Evolutionary conservation across 768 basidiomycete genomes (phyloP).

Genomic region (Termitomyces sp.): DNA sequence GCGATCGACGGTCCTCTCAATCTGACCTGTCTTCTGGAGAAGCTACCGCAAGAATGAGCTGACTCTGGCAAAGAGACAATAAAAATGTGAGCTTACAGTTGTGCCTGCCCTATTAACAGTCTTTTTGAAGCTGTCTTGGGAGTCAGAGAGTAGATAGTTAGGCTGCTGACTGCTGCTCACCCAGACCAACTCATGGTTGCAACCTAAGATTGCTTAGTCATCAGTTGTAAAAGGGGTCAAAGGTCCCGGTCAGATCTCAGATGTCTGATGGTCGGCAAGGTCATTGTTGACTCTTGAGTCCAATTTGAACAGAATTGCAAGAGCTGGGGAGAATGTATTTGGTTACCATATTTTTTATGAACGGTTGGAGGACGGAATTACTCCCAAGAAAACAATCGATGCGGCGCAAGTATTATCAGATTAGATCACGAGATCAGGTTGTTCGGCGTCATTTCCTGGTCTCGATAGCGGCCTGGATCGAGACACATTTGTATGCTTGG

Average conservation of each 20-base stretch:
- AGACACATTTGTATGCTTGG: not conserved
- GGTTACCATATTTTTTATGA: not conserved
- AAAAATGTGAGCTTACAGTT: constrained; percentile 49
- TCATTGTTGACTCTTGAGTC: too few species aligned
- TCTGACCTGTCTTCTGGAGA: constrained; percentile 97
- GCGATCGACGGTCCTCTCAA: constrained; percentile 91
- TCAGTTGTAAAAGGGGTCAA: not conserved
- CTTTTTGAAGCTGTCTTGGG: constrained; percentile 77
- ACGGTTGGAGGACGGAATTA: not conserved
- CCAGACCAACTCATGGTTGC: constrained; percentile 29
- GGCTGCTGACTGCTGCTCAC: constrained; percentile 9
- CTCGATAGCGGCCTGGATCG: constrained; percentile 1
- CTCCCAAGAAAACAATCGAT: not conserved
- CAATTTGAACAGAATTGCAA: too few species aligned
- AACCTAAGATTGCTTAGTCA: constrained; percentile 13
- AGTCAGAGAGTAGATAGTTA: constrained; percentile 1
- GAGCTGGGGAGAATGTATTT: not conserved
- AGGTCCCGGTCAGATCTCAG: too few species aligned
- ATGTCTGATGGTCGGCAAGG: not conserved
- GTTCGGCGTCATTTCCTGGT: not conserved
- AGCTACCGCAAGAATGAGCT: constrained; percentile 45
- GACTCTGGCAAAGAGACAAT: constrained; percentile 9
- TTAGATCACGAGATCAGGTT: not conserved
- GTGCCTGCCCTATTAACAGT: constrained; percentile 89
- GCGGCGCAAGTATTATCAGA: not conserved